Base-by-base conservation (phyloP, 148 eudicot species). In the Rhododendron kiyosumense region DNA sequence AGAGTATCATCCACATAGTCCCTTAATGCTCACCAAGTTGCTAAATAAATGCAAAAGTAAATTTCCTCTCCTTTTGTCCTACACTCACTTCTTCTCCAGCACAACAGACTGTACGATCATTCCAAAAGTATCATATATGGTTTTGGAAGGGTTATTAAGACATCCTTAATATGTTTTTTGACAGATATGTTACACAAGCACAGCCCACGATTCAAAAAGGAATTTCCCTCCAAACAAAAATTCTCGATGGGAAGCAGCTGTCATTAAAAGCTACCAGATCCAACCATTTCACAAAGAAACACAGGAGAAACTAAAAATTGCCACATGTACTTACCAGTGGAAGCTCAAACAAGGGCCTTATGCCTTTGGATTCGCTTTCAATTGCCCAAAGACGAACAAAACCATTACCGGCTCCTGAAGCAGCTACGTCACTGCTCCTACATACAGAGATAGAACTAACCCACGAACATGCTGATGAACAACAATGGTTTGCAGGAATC, bases 381-480 rank as follows among this genome's bases (percentile, higher is more conserved):
- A 97, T 93, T 83, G 86, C 91, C 99, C 99, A 97, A 78, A 95
- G 89, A 61, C 93, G 95, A 88, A 95, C 90, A 85, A 69, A 89
- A 36, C 98, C 98, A 88, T 94, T 95, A 67, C 98, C 99, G 83
- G 99, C 98, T 87, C 98, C 99, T 15, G 99, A 97, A 83, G 98
- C 98, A 83, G 99, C 98, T 82, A 95, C 93, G 89, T 97, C 99
- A 84, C 99, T 97, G 88, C 89, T 93, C 88, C 94, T 90, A 86
- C 99, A 97, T 43, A 95, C 93, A 32, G 94, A 83, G 74, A 97
- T 91, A 41, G 99, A 93, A 86, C 94, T 90, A 79, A 97, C 98
- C 99, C 99, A 97, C 13, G 96, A 95, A 73, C 89, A 89, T 22
- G 93, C 95, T 22, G 92, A 88, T 73, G 94, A 85, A 87, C 89